Conservation (phyloP, 2,329 filamentous ascomycete species). For the Phyllosticta ampelicida region DNA sequence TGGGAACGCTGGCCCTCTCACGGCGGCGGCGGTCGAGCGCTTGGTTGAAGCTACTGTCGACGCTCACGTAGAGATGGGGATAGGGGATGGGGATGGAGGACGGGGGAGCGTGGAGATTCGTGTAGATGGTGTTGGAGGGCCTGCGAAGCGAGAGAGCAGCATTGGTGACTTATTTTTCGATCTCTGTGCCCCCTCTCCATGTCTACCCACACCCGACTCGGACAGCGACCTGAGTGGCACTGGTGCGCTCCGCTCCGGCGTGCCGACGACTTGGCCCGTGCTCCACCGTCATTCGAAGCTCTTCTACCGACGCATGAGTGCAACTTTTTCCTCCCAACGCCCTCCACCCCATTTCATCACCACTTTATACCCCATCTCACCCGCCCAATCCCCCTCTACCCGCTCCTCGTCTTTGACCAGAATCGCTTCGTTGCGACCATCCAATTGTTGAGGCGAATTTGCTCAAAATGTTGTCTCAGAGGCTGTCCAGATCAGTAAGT, state of each 20-base stretch:
- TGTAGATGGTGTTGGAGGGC: neutral
- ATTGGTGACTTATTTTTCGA: neutral
- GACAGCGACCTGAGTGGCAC: neutral
- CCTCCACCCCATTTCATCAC: conserved; percentile 17
- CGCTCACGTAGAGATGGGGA: neutral
- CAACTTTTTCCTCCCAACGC: conserved; percentile 18
- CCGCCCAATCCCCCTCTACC: conserved; percentile 14
- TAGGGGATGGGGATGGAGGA: neutral
- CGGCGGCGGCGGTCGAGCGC: neutral
- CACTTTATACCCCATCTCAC: conserved; percentile 15
- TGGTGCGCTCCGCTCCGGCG: neutral
- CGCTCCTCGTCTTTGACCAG: conserved; percentile 16
- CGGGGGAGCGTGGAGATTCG: neutral
- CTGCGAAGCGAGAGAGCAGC: too few species aligned
- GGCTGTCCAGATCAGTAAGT: conserved; percentile 32
- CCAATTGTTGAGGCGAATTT: conserved; percentile 13
- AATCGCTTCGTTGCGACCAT: conserved; percentile 18
- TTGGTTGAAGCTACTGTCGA: neutral
- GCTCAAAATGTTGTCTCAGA: conserved; percentile 31
- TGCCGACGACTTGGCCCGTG: neutral
- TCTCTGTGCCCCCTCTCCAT: neutral
- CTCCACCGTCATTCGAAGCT: conserved; percentile 5
- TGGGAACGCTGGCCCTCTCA: neutral
- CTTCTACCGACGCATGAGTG: conserved; percentile 14
- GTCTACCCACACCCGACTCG: too few species aligned